A percentile compares a stretch with the other conserved stretches of the same genome.
These are phyloP conservation scores for Pharus latifolius DNA, from an alignment of 176 grass and related monocot species.

Conservation along the genomic window DNA sequence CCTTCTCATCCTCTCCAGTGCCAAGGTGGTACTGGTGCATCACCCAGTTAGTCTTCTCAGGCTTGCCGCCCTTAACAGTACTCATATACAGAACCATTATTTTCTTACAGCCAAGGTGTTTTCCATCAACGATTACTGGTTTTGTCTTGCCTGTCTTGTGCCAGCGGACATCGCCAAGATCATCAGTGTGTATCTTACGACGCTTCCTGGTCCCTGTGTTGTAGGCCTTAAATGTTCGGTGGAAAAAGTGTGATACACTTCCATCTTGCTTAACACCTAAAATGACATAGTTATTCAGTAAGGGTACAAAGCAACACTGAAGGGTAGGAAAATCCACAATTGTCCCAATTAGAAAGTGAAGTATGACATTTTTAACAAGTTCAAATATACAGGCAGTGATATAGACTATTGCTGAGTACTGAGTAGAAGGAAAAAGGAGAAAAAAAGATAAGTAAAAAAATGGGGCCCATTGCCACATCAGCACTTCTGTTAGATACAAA, in stretches of 20 bases:
- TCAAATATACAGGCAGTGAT: background rate
- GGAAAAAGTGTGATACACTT: slow-evolving; percentile 88
- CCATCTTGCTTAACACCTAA: slow-evolving; percentile 92
- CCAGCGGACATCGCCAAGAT: slow-evolving; percentile 78
- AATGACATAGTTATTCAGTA: background rate
- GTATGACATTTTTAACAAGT: background rate
- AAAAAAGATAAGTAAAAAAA: slow-evolving; percentile 2
- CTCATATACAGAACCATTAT: slow-evolving; percentile 93
- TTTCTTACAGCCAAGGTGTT: slow-evolving; percentile 86
- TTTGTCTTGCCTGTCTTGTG: slow-evolving; percentile 98
- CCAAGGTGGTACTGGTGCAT: slow-evolving; percentile 96
- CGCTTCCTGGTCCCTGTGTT: slow-evolving; percentile 87
- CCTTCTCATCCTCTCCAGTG: slow-evolving; percentile 77
- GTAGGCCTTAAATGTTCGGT: slow-evolving; percentile 91
- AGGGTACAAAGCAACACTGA: background rate
- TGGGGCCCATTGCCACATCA: background rate
- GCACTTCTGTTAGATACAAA: background rate
- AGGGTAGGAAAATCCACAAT: background rate
- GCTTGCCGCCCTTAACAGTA: slow-evolving; percentile 49
- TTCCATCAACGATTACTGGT: slow-evolving; percentile 59
- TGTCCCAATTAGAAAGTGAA: background rate
- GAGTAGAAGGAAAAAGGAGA: background rate
- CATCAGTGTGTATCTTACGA: slow-evolving; percentile 70
- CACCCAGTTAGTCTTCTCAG: slow-evolving; percentile 95
- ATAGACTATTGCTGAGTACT: background rate